phyloP scores from a whole-genome alignment of 768 basidiomycete genomes.

The Leucocoprinus sp. region DNA sequence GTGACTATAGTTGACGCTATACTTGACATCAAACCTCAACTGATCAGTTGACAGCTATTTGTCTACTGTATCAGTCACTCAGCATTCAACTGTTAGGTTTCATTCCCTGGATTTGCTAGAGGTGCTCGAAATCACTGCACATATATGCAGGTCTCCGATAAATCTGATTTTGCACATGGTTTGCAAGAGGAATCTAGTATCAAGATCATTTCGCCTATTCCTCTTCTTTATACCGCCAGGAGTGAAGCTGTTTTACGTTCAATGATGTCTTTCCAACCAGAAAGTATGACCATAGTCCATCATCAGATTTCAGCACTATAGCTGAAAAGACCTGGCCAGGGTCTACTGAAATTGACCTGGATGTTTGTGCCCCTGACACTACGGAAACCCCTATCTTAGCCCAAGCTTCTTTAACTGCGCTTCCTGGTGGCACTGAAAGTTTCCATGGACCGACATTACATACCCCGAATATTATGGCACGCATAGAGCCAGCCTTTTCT shows the following conservation, averaged over 20 bases:
- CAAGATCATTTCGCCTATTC: conserved; percentile 23
- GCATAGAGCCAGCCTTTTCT: conserved; percentile 25
- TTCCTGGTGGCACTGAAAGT: neutral
- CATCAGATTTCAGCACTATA: neutral
- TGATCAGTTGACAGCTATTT: no score
- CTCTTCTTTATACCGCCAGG: conserved; percentile 22
- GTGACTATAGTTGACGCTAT: no score
- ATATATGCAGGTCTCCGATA: neutral
- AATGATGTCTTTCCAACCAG: conserved; percentile 22
- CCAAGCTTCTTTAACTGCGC: neutral
- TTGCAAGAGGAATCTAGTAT: conserved; percentile 4
- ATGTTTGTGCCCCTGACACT: neutral
- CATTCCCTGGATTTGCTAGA: no score
- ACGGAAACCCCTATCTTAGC: neutral
- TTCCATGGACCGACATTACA: neutral
- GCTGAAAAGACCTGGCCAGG: neutral
- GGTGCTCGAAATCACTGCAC: no score
- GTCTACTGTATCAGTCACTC: no score
- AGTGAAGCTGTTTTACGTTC: conserved; percentile 20
- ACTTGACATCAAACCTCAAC: no score
- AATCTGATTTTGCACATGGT: neutral
- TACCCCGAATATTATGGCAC: conserved; percentile 2
- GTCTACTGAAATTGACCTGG: neutral
- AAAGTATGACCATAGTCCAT: conserved; percentile 10
- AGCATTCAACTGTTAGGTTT: no score